These are phyloP conservation scores for Mortierella sp. DNA, from an alignment of 371 early-diverging fungal genomes.

Conservation along the genomic window DNA sequence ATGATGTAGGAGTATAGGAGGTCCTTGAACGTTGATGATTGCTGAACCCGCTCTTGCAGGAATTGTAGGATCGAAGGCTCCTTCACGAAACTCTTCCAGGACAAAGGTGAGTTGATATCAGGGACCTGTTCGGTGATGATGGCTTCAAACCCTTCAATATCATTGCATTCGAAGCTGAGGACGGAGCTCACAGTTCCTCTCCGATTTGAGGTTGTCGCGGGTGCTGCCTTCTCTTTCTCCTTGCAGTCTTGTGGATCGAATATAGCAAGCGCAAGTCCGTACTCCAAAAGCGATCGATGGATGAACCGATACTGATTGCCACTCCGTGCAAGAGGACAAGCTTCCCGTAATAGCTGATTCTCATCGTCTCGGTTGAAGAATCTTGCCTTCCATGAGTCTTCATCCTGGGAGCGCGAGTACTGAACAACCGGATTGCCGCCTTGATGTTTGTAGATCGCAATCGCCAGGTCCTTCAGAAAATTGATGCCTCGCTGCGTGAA, in stretches of 20 bases:
- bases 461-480: neutral
- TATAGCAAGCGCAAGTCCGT: constrained; percentile 9
- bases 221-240: neutral
- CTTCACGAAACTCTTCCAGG: constrained; percentile 6
- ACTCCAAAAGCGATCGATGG: constrained; percentile 15
- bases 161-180: neutral
- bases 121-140: neutral
- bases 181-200: neutral
- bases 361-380: constrained; percentile 10
- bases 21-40: neutral
- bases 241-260: constrained; percentile 11
- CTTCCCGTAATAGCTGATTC: constrained; percentile 2
- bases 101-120: constrained; percentile 12
- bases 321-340: constrained; percentile 8
- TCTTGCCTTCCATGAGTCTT: constrained; percentile 1
- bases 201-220: neutral
- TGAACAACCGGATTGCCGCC: neutral
- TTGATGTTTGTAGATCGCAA: neutral
- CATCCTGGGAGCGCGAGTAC: neutral
- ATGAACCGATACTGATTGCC: constrained; percentile 21
- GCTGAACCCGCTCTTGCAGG: constrained; percentile 13
- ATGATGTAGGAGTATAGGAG: constrained; percentile 7
- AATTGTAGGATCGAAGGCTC: constrained; percentile 18
- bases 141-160: neutral
- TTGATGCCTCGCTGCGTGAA: neutral